phyloP scores from a whole-genome alignment of 108 stramenopile species.

The Thalassiosira profunda region DNA sequence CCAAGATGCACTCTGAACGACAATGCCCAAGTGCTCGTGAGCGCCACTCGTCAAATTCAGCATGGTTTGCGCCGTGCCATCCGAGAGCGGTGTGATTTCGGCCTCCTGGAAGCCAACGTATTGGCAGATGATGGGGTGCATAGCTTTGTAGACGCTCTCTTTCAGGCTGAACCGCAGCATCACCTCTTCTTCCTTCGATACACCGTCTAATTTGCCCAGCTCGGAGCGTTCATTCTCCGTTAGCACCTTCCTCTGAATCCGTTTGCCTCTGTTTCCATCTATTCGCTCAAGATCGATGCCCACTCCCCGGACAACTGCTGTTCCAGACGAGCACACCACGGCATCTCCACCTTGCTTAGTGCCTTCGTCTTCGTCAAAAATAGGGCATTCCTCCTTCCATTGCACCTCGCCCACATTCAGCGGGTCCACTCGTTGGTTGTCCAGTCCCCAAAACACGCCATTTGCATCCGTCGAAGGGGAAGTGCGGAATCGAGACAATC shows the following conservation, averaged over 20 bases:
- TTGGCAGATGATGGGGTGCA: constrained; percentile 81
- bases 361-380: constrained; percentile 15
- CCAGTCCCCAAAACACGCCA: neutral
- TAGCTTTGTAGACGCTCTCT: constrained; percentile 89
- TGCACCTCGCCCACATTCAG: constrained; percentile 23
- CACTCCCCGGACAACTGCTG: constrained; percentile 27
- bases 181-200: constrained; percentile 79
- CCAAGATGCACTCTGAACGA: constrained; percentile 71
- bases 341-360: neutral
- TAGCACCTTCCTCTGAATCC: constrained; percentile 70
- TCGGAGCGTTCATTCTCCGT: constrained; percentile 59
- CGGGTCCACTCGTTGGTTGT: constrained; percentile 41
- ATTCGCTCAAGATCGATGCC: constrained; percentile 84
- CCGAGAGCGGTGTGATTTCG: constrained; percentile 68
- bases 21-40: constrained; percentile 39
- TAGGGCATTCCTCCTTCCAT: constrained; percentile 30
- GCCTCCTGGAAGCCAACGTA: constrained; percentile 90
- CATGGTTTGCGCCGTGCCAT: constrained; percentile 75
- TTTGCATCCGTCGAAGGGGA: neutral
- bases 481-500: constrained; percentile 25
- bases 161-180: constrained; percentile 86
- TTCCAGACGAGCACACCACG: neutral
- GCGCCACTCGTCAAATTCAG: constrained; percentile 51
- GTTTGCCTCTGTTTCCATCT: constrained; percentile 35
- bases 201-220: constrained; percentile 59